Conservation (phyloP, 768 basidiomycete species). For the Phylloporus rhodoxanthus region DNA sequence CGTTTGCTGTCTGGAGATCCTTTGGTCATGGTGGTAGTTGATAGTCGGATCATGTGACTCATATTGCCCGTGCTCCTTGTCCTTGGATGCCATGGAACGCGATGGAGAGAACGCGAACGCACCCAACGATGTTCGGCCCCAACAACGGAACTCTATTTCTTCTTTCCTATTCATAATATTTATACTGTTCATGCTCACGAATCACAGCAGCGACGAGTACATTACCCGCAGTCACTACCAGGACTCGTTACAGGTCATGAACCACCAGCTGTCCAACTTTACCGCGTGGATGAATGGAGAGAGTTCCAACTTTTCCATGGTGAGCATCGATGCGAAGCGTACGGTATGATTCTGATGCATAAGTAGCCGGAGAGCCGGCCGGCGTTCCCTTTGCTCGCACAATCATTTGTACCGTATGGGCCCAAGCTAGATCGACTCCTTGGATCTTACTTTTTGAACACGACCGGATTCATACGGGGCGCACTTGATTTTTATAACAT, state of each 20-base stretch:
- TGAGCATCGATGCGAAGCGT: constrained; percentile 29
- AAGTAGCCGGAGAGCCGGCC: constrained; percentile 45
- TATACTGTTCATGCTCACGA: constrained; percentile 75
- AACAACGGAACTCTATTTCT: constrained; percentile 57
- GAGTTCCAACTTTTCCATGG: constrained; percentile 58
- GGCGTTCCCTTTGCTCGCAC: constrained; percentile 42
- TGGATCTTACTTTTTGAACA: constrained; percentile 65
- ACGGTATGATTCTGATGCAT: constrained; percentile 2
- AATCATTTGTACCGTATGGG: constrained; percentile 43
- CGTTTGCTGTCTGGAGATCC: constrained; percentile 36
- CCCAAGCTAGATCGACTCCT: constrained; percentile 38
- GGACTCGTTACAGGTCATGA: constrained; percentile 53
- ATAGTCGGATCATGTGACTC: constrained; percentile 20
- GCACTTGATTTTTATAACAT: constrained; percentile 59
- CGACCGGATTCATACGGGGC: constrained; percentile 75
- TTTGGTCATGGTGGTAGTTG: constrained; percentile 16
- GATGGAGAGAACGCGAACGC: constrained; percentile 19
- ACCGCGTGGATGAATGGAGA: constrained; percentile 71
- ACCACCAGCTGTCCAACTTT: constrained; percentile 63
- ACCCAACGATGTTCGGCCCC: constrained; percentile 8
- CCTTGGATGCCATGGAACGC: constrained; percentile 26
- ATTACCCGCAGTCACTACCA: constrained; percentile 59
- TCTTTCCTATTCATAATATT: constrained; percentile 71
- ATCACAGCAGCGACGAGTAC: constrained; percentile 64
- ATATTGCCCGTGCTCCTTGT: not conserved